A percentile compares a stretch with the other conserved stretches of the same genome.
These are phyloP conservation scores for Annulohypoxylon bovei DNA, from an alignment of 495 filamentous ascomycete genomes.

Conservation along the genomic window DNA sequence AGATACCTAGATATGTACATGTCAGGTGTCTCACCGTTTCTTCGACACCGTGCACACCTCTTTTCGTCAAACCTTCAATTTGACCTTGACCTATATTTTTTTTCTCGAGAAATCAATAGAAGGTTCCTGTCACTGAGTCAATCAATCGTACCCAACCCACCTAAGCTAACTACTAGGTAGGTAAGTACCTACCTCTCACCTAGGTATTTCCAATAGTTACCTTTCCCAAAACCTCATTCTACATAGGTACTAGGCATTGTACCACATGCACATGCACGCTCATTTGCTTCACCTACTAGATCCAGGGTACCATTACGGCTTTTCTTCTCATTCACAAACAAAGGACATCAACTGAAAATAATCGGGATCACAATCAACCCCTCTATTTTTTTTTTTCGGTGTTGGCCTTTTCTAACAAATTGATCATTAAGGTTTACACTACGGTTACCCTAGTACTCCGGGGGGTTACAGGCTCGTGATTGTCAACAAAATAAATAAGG, in stretches of 20 bases:
- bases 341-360: neutral
- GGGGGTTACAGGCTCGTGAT: conserved; percentile 39
- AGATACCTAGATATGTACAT: conserved; percentile 10
- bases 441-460: conserved; percentile 23
- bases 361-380: neutral
- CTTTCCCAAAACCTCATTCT: conserved; percentile 3
- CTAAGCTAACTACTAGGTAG: neutral
- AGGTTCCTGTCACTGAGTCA: conserved; percentile 19
- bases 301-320: neutral
- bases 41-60: neutral
- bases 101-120: conserved; percentile 37
- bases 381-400: neutral
- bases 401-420: neutral
- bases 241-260: too few relatives aligned
- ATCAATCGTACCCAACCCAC: conserved; percentile 1
- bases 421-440: neutral
- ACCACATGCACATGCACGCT: too few relatives aligned
- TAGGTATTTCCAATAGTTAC: neutral
- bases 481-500: conserved; percentile 50
- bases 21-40: conserved; percentile 12
- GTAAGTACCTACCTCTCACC: neutral
- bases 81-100: neutral
- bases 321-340: conserved; percentile 1
- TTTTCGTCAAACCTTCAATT: conserved; percentile 1
- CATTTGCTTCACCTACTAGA: too few relatives aligned